These are phyloP conservation scores for Pleodorina starrii DNA, from an alignment of 139 green algal genomes.

Conservation along the genomic window DNA sequence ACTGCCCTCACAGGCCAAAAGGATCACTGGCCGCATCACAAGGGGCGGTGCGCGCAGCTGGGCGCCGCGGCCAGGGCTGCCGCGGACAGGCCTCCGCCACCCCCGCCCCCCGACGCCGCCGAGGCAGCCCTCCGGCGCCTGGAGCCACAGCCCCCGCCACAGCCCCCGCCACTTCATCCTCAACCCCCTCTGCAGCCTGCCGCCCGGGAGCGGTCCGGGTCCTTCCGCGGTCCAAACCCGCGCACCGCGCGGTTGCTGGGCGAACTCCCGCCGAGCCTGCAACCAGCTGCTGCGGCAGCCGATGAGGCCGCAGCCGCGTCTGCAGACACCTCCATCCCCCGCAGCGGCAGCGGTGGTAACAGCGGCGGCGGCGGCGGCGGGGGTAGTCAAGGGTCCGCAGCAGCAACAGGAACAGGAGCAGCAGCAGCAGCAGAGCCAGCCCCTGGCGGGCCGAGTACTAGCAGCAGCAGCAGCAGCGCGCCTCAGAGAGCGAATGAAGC, in stretches of 20 bases:
- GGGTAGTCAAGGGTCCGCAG: no score
- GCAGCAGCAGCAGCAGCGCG: neutral
- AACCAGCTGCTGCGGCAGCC: neutral
- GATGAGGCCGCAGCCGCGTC: no score
- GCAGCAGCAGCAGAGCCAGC: no score
- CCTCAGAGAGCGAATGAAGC: no score
- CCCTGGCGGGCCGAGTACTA: no score
- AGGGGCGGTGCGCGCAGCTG: constrained; percentile 1
- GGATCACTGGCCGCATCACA: constrained; percentile 47
- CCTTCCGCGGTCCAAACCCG: neutral
- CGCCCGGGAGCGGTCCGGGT: neutral
- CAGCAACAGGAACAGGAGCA: no score
- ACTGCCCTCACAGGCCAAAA: constrained; percentile 17
- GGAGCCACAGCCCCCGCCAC: neutral
- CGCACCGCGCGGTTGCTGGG: constrained; percentile 4
- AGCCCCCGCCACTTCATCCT: neutral
- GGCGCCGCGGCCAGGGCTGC: neutral
- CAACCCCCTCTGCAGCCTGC: neutral
- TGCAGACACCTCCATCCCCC: no score
- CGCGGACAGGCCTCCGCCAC: neutral
- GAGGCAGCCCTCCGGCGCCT: neutral
- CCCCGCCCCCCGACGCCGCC: neutral
- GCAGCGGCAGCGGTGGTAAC: no score
- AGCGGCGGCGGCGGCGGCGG: no score
- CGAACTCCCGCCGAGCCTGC: neutral